phyloP scores from a whole-genome alignment of 2,329 filamentous ascomycete genomes.

The Calonectria hawksworthii region DNA sequence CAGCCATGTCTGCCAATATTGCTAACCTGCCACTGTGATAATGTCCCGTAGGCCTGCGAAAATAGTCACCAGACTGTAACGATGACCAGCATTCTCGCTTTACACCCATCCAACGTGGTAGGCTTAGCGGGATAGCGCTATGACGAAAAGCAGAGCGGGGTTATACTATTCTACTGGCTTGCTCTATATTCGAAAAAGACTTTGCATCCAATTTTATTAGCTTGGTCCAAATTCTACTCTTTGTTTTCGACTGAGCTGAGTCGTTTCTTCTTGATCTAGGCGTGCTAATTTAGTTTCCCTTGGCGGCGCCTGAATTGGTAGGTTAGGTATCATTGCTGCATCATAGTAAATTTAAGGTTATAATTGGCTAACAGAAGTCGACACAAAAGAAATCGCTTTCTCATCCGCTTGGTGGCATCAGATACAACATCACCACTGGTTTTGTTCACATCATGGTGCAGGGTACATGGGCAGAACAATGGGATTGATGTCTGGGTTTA shows the following conservation, averaged over 20 bases:
- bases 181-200: too few relatives aligned
- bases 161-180: neutral
- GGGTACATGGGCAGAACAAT: neutral
- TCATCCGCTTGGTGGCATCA: neutral
- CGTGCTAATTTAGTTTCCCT: neutral
- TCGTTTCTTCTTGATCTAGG: neutral
- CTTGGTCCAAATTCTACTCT: neutral
- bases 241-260: neutral
- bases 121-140: too few relatives aligned
- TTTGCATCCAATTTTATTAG: neutral
- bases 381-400: neutral
- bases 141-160: too few relatives aligned
- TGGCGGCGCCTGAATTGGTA: too few relatives aligned
- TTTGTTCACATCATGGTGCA: neutral
- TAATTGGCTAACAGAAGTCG: neutral
- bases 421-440: neutral
- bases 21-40: too few relatives aligned
- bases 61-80: too few relatives aligned
- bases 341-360: neutral
- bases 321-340: neutral
- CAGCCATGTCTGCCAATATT: too few relatives aligned
- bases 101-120: neutral
- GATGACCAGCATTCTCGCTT: neutral
- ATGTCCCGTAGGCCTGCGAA: too few relatives aligned
- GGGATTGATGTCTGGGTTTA: neutral